Percentiles rank a stretch among this genome's conserved stretches.
These are phyloP conservation scores for Salix exigua DNA, from an alignment of 345 rosid species.

Conservation along the genomic window DNA sequence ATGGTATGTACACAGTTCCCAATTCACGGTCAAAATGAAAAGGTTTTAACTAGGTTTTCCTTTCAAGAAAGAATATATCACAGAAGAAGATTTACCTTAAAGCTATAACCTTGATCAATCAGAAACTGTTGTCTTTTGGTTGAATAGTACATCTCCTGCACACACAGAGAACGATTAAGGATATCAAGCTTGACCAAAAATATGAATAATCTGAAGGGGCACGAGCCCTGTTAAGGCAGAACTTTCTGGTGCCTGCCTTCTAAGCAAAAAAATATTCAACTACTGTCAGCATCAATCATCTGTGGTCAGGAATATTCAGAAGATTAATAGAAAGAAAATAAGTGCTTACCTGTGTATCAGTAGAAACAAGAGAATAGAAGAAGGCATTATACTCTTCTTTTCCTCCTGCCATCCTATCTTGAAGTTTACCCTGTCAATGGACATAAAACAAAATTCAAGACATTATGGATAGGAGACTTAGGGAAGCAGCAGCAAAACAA, in stretches of 20 bases:
- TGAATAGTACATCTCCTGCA: conserved; percentile 91
- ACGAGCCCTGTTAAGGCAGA: too few species aligned
- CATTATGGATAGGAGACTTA: background rate
- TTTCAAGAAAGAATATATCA: background rate
- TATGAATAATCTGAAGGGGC: background rate
- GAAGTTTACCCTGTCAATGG: conserved; percentile 67
- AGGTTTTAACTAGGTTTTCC: background rate
- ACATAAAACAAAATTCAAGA: background rate
- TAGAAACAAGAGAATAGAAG: conserved; percentile 94
- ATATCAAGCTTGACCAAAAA: background rate
- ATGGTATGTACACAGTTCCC: too few species aligned
- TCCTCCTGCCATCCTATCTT: conserved; percentile 98
- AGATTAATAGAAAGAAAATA: background rate
- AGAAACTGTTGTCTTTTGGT: conserved; percentile 92
- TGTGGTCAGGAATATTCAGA: background rate
- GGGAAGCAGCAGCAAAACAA: background rate
- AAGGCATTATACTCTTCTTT: conserved; percentile 97
- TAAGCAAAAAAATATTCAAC: too few species aligned
- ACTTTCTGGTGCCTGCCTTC: too few species aligned
- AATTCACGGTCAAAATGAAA: background rate
- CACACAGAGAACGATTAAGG: background rate
- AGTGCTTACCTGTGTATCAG: conserved; percentile 75
- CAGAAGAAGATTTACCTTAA: conserved; percentile 46
- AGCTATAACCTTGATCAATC: conserved; percentile 95
- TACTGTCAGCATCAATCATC: background rate